Evolutionary conservation across 2,329 filamentous ascomycete species (phyloP), one percentile per base, ranked within the genome.

Genomic region (Penicillium sp.): DNA sequence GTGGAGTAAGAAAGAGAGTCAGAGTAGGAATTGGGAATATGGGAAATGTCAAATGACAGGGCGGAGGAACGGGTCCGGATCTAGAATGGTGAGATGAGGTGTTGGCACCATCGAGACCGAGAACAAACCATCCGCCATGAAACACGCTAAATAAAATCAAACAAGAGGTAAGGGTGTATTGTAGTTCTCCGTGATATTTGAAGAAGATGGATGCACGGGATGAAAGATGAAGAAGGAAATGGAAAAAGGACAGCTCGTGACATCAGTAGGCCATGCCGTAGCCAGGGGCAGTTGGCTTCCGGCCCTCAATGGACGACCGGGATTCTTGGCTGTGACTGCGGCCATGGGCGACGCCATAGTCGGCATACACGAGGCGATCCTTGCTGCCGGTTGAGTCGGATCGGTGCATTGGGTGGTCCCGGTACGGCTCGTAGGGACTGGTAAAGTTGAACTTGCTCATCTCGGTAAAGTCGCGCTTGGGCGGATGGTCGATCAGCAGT

Each of bases 401-500:
- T 36, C 68, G 68, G 36, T 68, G 24, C 57, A 60, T 31, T 66
- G 66, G 54, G 62, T 70, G 65, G 50, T 77, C 74, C n/a, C 70
- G 69, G 59, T 76, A 79, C 18, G 77, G 69, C 56, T 77, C 75
- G 56, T 78, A 78, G 2, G 75, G 75, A 13, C 71, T 69, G 10
- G 72, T 71, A 60, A 69, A 71, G 65, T 78, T 78, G 68, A 77
- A 77, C 40, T 75, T 75, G 68, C 72, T 76, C 66, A 74, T 72
- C 40, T 77, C 75, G 11, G 72, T 65, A 50, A 66, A 69, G n/a
- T 72, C 66, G 41, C 69, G 69, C 37, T 66, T 65, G 14, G 78
- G 77, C 44, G 76, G 75, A 14, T 85, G 84, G 54, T 89, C 86
- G 75, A 92, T 87, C 59, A 96, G 87, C 19, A 97, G 85, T 22